Conservation (phyloP, 768 basidiomycete genomes). For the Artomyces pyxidatus region DNA sequence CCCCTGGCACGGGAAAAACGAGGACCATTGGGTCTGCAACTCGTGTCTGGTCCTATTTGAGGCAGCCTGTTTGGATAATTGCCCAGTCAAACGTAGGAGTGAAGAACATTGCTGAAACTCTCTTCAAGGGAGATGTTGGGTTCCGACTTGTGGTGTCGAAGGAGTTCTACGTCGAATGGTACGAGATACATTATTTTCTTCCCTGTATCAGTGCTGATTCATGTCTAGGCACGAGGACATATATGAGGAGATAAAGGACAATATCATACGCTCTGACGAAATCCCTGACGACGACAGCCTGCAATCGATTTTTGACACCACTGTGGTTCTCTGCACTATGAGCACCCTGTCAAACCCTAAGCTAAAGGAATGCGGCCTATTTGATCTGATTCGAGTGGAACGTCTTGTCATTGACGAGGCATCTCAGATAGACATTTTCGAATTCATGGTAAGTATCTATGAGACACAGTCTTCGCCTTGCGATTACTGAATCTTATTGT, state of each 20-base stretch:
- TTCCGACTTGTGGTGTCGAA: slow-evolving; percentile 44
- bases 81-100: slow-evolving; percentile 82
- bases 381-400: slow-evolving; percentile 32
- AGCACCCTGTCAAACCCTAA: slow-evolving; percentile 41
- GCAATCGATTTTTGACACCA: slow-evolving; percentile 22
- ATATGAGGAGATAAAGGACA: slow-evolving; percentile 27
- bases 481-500: not conserved
- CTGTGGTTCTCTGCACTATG: slow-evolving; percentile 39
- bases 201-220: no score
- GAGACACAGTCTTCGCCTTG: not conserved
- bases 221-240: slow-evolving; percentile 43
- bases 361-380: slow-evolving; percentile 27
- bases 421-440: slow-evolving; percentile 40
- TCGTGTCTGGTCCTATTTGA: not conserved
- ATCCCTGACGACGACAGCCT: slow-evolving; percentile 19
- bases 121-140: slow-evolving; percentile 41
- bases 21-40: slow-evolving; percentile 9
- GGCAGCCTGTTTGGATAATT: slow-evolving; percentile 49
- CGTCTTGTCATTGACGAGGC: slow-evolving; percentile 48
- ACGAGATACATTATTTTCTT: not conserved
- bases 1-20: slow-evolving; percentile 13
- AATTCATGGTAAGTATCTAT: slow-evolving; percentile 33
- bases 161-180: slow-evolving; percentile 25
- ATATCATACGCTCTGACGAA: slow-evolving; percentile 37
- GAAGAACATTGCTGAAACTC: slow-evolving; percentile 76